Evolutionary conservation across 345 rosid species (phyloP).

Genomic region (Euphorbia lathyris): DNA sequence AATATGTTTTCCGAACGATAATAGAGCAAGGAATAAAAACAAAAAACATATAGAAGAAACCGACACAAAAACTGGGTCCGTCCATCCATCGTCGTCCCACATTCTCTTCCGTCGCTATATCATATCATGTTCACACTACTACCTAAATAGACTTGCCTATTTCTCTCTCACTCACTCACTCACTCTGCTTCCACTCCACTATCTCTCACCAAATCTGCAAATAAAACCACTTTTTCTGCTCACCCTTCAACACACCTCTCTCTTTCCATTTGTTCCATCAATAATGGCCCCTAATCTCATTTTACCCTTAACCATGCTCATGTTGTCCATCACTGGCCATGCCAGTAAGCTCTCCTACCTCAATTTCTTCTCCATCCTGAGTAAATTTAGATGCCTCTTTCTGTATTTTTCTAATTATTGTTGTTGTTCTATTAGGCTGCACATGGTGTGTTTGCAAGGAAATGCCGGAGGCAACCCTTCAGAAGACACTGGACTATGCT

Average conservation of each 20-base stretch:
- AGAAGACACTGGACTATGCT: constrained; percentile 79
- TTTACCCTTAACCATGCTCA: constrained; percentile 16
- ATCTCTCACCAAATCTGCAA: constrained; percentile 2
- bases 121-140: constrained; percentile 6
- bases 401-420: too few species aligned
- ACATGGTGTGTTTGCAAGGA: constrained; percentile 89
- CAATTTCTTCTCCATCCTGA: too few species aligned
- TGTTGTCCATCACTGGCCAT: constrained; percentile 27
- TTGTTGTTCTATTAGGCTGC: constrained; percentile 33
- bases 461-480: constrained; percentile 49
- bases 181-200: background rate
- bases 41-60: constrained; percentile 4
- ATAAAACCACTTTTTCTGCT: background rate
- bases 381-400: too few species aligned
- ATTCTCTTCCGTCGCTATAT: constrained; percentile 6
- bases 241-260: background rate
- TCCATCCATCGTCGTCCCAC: constrained; percentile 6
- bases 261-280: background rate
- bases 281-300: constrained; percentile 9
- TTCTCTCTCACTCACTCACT: background rate
- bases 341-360: constrained; percentile 17
- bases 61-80: constrained; percentile 4
- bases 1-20: too few species aligned
- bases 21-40: too few species aligned
- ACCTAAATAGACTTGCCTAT: background rate